phyloP scores from a whole-genome alignment of 495 filamentous ascomycete genomes.

The Schizothecium vesticola region DNA sequence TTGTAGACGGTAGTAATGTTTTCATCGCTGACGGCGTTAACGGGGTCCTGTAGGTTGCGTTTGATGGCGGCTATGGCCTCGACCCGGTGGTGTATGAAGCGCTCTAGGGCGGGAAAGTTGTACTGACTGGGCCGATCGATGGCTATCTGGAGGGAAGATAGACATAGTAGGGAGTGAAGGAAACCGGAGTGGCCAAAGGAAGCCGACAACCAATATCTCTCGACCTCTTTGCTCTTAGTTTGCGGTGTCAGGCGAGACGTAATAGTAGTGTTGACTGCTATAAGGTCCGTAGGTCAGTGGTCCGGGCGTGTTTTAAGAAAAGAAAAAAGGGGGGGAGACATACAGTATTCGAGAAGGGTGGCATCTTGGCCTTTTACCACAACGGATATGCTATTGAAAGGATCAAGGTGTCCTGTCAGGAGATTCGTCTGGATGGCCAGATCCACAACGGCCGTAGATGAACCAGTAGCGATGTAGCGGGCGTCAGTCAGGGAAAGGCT shows the following conservation, averaged over 20 bases:
- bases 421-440: too few relatives aligned
- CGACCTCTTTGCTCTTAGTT: slow-evolving; percentile 1
- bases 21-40: slow-evolving; percentile 9
- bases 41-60: neutral
- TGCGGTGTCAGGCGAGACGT: slow-evolving; percentile 2
- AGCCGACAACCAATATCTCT: slow-evolving; percentile 9
- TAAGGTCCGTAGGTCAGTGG: neutral
- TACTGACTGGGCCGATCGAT: slow-evolving; percentile 3
- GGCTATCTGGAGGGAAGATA: slow-evolving; percentile 15
- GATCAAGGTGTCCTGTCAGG: neutral
- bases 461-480: too few relatives aligned
- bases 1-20: slow-evolving; percentile 17
- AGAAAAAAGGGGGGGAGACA: neutral
- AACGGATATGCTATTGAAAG: neutral
- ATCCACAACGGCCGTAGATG: too few relatives aligned
- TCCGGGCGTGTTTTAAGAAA: neutral
- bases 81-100: slow-evolving; percentile 19
- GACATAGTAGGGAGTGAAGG: slow-evolving; percentile 10
- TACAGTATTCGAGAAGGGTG: slow-evolving; percentile 12
- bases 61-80: slow-evolving; percentile 14
- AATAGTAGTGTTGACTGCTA: slow-evolving; percentile 6
- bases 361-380: neutral
- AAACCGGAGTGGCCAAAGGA: slow-evolving; percentile 14
- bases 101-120: neutral
- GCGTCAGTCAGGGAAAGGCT: too few relatives aligned